Conservation (phyloP, 768 basidiomycete genomes). For the Suillus americanus region DNA sequence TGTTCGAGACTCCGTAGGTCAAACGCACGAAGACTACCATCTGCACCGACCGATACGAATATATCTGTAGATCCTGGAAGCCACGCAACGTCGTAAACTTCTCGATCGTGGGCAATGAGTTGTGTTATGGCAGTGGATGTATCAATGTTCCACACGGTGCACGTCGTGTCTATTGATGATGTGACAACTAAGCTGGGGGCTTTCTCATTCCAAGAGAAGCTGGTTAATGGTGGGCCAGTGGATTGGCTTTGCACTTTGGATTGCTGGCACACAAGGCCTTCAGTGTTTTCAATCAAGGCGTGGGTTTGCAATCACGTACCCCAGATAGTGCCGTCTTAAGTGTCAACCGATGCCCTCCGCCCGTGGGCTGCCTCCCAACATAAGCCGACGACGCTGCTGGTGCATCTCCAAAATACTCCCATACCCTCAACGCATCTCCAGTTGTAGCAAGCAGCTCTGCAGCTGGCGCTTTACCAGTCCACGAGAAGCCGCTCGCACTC, state of each 20-base stretch:
- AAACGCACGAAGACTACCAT: constrained; percentile 94
- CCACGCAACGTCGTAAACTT: constrained; percentile 99
- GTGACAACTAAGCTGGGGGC: constrained; percentile 90
- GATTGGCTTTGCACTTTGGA: constrained; percentile 86
- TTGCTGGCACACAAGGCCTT: constrained; percentile 47
- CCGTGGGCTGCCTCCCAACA: constrained; percentile 63
- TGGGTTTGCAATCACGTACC: constrained; percentile 44
- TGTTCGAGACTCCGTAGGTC: constrained; percentile 96
- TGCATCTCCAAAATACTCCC: constrained; percentile 80
- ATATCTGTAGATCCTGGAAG: constrained; percentile 93
- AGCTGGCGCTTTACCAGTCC: constrained; percentile 64
- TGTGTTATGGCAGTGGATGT: constrained; percentile 93
- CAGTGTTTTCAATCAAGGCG: constrained; percentile 9
- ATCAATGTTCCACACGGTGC: constrained; percentile 99
- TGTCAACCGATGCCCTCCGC: constrained; percentile 61
- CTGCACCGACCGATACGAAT: constrained; percentile 97
- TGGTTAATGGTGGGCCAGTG: constrained; percentile 88
- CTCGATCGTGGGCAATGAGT: constrained; percentile 94
- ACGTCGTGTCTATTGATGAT: constrained; percentile 97
- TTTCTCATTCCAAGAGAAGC: constrained; percentile 97
- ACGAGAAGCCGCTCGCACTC: constrained; percentile 57
- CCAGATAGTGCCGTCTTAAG: constrained; percentile 81
- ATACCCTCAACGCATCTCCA: constrained; percentile 89
- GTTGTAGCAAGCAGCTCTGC: constrained; percentile 92
- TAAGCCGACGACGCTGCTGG: constrained; percentile 57